Percentiles rank a stretch among this genome's conserved stretches.
Evolutionary conservation across 2,329 filamentous ascomycete genomes (phyloP).

Genomic region (Drechslerella dactyloides): DNA sequence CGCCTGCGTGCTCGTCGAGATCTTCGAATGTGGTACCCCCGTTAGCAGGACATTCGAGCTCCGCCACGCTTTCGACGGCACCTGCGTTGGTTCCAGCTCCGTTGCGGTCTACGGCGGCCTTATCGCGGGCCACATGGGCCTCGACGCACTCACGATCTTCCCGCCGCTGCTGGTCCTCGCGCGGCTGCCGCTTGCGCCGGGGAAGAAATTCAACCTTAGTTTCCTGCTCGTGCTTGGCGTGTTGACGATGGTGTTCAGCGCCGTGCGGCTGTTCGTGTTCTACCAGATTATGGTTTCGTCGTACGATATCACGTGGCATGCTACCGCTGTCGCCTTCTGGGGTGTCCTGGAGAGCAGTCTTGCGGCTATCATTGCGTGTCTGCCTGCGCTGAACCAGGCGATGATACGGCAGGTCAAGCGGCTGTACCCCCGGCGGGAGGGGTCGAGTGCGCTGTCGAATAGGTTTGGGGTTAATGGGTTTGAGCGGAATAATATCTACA

Average conservation of each 20-base stretch:
- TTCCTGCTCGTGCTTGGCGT: conserved; percentile 34
- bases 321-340: conserved; percentile 40
- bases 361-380: conserved; percentile 35
- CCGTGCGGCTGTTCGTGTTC: conserved; percentile 25
- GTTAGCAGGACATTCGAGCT: conserved; percentile 19
- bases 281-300: conserved; percentile 35
- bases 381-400: conserved; percentile 46
- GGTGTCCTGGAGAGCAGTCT: conserved; percentile 38
- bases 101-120: conserved; percentile 28
- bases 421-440: conserved; percentile 8
- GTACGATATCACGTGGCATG: conserved; percentile 42
- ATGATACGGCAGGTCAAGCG: conserved; percentile 12
- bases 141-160: conserved; percentile 46
- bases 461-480: conserved; percentile 19
- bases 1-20: conserved; percentile 24
- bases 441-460: not conserved
- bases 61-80: conserved; percentile 23
- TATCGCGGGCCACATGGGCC: conserved; percentile 31
- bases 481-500: conserved; percentile 40
- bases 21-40: conserved; percentile 42
- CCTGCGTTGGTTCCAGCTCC: conserved; percentile 14
- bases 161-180: conserved; percentile 32
- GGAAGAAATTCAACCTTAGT: conserved; percentile 42
- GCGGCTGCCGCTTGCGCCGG: conserved; percentile 20
- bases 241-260: conserved; percentile 40